Evolutionary conservation across 805 yeast species (phyloP).

Genomic region (Saccharomycopsis fermentans): DNA sequence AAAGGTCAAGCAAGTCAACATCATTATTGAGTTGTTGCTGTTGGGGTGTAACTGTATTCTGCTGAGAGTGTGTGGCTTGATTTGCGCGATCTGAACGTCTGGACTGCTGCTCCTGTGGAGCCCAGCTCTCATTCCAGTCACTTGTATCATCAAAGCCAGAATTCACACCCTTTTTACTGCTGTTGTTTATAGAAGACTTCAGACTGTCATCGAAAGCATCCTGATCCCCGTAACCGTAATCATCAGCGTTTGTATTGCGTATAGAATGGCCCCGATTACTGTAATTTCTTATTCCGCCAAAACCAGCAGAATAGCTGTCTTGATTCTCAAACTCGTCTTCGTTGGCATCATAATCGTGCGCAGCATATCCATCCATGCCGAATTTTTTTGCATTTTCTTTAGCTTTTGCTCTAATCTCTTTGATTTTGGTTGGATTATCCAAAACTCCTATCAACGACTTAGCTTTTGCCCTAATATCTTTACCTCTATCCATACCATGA

Average conservation of each 20-base stretch:
- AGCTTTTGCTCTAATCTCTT: constrained; percentile 2
- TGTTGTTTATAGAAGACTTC: neutral
- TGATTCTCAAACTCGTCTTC: neutral
- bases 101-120: neutral
- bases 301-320: neutral
- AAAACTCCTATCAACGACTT: constrained; percentile 61
- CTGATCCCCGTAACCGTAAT: constrained; percentile 51
- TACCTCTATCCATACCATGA: constrained; percentile 91
- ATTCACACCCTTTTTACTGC: neutral
- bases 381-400: constrained; percentile 4
- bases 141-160: neutral
- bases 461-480: constrained; percentile 85
- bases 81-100: neutral
- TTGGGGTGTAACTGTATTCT: neutral
- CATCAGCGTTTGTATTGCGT: neutral
- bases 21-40: neutral
- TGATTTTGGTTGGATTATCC: constrained; percentile 24
- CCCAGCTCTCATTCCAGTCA: neutral
- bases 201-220: constrained; percentile 53
- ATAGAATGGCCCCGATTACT: neutral
- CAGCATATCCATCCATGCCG: neutral
- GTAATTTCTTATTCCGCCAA: neutral
- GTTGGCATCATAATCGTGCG: neutral
- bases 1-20: neutral
- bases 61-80: neutral